Conservation (phyloP, 192 early-diverging fungal species). For the Podochytrium sp. region DNA sequence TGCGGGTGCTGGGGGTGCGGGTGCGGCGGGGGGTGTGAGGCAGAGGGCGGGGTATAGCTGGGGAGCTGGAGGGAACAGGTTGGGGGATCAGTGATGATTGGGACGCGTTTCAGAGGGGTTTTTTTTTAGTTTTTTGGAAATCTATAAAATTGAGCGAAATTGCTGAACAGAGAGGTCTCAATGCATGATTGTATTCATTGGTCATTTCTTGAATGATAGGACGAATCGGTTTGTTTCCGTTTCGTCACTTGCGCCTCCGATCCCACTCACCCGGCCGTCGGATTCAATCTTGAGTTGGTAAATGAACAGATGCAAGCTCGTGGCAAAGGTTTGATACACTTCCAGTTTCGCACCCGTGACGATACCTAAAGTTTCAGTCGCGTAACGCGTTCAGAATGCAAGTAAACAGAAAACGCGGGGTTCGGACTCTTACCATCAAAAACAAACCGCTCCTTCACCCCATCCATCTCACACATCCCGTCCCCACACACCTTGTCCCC, state of each 20-base stretch:
- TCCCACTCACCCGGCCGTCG: neutral
- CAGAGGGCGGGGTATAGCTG: conserved; percentile 21
- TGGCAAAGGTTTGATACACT: conserved; percentile 31
- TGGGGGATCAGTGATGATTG: too few relatives aligned
- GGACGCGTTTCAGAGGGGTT: too few relatives aligned
- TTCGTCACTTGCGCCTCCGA: conserved; percentile 20
- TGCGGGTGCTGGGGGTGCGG: neutral
- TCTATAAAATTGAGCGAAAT: too few relatives aligned
- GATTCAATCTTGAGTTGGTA: conserved; percentile 15
- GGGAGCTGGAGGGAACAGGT: conserved; percentile 13
- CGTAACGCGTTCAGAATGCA: too few relatives aligned
- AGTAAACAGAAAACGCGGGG: too few relatives aligned
- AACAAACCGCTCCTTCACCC: conserved; percentile 20
- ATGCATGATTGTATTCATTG: too few relatives aligned
- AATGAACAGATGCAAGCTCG: conserved; percentile 24
- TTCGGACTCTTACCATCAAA: conserved; percentile 22
- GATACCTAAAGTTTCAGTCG: too few relatives aligned
- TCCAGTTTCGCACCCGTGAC: too few relatives aligned
- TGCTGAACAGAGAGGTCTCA: too few relatives aligned
- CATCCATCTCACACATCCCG: conserved; percentile 12
- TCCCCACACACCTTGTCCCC: neutral
- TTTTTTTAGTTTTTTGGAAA: too few relatives aligned
- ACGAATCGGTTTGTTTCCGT: neutral
- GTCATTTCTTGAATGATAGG: too few relatives aligned
- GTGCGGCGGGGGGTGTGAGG: conserved; percentile 2